Percentiles rank a stretch among this genome's conserved stretches.
Evolutionary conservation across 2,329 filamentous ascomycete species (phyloP).

Genomic region (Colletotrichum phormii): DNA sequence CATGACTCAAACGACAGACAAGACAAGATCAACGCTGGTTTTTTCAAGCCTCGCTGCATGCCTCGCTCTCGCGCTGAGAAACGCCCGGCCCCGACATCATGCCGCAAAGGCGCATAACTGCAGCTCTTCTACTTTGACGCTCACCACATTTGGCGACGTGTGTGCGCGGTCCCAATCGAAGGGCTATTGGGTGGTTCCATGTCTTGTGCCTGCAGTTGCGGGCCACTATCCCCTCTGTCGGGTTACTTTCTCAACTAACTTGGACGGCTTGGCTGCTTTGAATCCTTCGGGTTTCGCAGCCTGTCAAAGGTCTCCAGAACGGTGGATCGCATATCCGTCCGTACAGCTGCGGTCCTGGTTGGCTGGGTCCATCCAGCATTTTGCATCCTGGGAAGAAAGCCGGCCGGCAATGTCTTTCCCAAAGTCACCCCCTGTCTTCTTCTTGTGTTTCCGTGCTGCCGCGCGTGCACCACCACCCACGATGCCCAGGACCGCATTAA

Average conservation of each 20-base stretch:
- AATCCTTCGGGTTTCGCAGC: constrained; percentile 1
- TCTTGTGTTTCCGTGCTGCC: background rate
- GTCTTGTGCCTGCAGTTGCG: constrained; percentile 29
- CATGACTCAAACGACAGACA: constrained; percentile 26
- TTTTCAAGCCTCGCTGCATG: constrained; percentile 11
- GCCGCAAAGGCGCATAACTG: background rate
- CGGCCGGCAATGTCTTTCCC: background rate
- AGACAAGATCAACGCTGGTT: constrained; percentile 1
- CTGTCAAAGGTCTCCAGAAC: background rate
- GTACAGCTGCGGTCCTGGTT: background rate
- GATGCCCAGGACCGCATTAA: constrained; percentile 1
- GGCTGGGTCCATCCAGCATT: background rate
- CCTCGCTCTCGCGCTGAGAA: constrained; percentile 2
- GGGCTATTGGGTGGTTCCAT: constrained; percentile 22
- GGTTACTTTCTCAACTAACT: constrained; percentile 11
- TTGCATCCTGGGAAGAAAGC: background rate
- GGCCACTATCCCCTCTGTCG: constrained; percentile 32
- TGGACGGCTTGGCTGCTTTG: background rate
- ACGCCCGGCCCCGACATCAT: background rate
- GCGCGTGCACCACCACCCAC: background rate
- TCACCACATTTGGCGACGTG: constrained; percentile 27
- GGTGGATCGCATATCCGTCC: constrained; percentile 16
- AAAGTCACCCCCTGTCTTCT: background rate
- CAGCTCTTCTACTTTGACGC: constrained; percentile 1
- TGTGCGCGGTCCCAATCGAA: constrained; percentile 6